Base-by-base conservation (phyloP, 495 filamentous ascomycete genomes). In the Acidiella bohemica region DNA sequence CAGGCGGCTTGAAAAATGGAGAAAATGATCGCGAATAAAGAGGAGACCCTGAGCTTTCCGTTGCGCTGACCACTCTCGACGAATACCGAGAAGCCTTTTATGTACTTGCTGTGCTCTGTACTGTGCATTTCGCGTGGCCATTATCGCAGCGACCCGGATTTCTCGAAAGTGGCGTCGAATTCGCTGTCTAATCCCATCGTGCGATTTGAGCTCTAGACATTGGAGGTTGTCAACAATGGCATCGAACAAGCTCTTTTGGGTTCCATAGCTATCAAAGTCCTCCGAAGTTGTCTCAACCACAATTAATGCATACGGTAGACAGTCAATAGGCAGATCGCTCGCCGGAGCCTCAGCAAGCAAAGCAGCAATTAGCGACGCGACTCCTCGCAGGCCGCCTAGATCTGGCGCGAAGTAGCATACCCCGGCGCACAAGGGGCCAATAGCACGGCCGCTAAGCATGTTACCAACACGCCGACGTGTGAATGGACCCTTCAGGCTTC, bases 341-440 rank as follows among this genome's bases (percentile, higher is more conserved):
- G 37, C 3, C 2, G 17, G 22, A 32, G 13, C 37, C n/a, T 14
- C 16, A 9, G n/a, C 25, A 20, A 21, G 7, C 17, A 20, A 17
- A 13, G 18, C 21, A 5, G 37, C 37, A 4, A 40, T 6, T 5
- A 40, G 23, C 4, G 25, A 13, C 9, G 37, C 37, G 13, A 40
- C 25, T 19, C 21, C 37, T 27, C 24, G 14, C 2, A 31, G 17
- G 25, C 37, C 37, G 16, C 37, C 37, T 27, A 40, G 16, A 18
- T 40, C 37, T 12, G 25, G 13, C 7, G 37, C 37, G 17, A 40
- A 40, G 17, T 40, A 40, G 28, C 37, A 40, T 2, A 40, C 25
- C 12, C 13, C 21, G 18, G 18, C 14, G 17, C 24, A 40, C 13
- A 40, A 9, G 7, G 37, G 23, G 20, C 12, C 25, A 9, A 40